phyloP scores from a whole-genome alignment of 306 rosid genomes.

The Cucumis melo region DNA sequence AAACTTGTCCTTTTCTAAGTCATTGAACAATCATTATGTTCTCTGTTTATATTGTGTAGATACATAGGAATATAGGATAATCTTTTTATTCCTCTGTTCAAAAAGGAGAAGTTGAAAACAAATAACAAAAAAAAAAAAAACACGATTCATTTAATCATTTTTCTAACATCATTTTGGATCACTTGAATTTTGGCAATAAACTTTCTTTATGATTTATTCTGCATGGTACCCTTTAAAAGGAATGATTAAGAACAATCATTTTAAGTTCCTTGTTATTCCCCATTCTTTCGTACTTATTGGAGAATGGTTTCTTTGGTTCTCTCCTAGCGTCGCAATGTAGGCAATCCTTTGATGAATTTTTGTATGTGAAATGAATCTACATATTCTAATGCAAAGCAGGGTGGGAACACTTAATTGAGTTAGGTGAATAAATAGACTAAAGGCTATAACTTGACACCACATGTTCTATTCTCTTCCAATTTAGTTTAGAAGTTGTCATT shows the following conservation, averaged over 20 bases:
- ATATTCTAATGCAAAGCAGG: not conserved
- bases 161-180: not conserved
- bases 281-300: not conserved
- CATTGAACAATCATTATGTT: not conserved
- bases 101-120: not conserved
- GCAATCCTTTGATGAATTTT: not conserved
- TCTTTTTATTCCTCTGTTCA: not conserved
- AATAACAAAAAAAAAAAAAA: not conserved
- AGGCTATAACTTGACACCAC: not conserved
- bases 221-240: not conserved
- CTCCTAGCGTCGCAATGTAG: not conserved
- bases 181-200: not conserved
- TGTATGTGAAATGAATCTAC: not conserved
- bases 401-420: not conserved
- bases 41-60: not conserved
- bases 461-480: not conserved
- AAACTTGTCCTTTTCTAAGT: slow-evolving; percentile 4
- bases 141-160: not conserved
- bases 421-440: slow-evolving; percentile 6
- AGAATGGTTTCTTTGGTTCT: not conserved
- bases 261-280: not conserved
- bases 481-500: slow-evolving; percentile 1
- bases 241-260: not conserved
- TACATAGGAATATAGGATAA: not conserved
- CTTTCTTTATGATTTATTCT: not conserved